A percentile compares a stretch with the other conserved stretches of the same genome.
phyloP scores from a whole-genome alignment of 108 stramenopile species.

The Schizochytrium sp. region DNA sequence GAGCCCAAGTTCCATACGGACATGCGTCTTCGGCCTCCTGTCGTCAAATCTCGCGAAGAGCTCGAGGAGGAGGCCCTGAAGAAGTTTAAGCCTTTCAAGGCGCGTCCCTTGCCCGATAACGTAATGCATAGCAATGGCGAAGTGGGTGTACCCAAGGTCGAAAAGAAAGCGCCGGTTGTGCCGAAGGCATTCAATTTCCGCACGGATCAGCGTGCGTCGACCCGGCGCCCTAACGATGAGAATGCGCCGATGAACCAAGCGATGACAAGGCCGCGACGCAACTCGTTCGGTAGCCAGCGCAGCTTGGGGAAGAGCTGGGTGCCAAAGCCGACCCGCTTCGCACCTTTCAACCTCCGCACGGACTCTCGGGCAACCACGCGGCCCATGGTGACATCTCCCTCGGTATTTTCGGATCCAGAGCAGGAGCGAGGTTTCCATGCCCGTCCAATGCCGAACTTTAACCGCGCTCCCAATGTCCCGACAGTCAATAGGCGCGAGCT shows the following conservation, averaged over 20 bases:
- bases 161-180: background rate
- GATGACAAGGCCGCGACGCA: background rate
- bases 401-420: background rate
- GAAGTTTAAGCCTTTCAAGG: constrained; percentile 4
- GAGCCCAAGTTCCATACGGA: background rate
- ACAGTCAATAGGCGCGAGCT: background rate
- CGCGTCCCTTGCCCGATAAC: background rate
- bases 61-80: background rate
- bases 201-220: background rate
- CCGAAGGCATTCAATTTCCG: background rate
- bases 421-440: background rate
- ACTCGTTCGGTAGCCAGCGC: background rate
- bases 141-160: constrained; percentile 10
- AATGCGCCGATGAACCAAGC: too few relatives aligned
- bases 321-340: background rate
- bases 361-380: background rate
- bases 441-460: background rate
- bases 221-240: too few relatives aligned
- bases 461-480: background rate
- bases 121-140: background rate
- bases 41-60: background rate
- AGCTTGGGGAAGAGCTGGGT: background rate
- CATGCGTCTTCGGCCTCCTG: background rate
- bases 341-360: background rate
- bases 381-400: background rate